Percentiles rank a stretch among this genome's conserved stretches.
These are phyloP conservation scores for Rehmannia glutinosa DNA, from an alignment of 257 asterid species.

Conservation along the genomic window DNA sequence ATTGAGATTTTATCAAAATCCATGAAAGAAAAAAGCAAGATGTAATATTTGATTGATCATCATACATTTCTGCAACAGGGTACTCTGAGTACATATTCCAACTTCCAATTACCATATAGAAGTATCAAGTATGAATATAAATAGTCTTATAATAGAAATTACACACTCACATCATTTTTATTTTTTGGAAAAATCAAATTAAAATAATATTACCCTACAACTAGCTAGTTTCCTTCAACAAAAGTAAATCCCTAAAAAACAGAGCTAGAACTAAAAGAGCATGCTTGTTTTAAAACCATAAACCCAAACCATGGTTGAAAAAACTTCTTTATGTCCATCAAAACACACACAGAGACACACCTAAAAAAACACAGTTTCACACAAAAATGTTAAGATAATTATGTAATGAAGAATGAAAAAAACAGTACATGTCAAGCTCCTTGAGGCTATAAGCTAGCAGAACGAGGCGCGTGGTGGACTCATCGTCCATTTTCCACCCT, in stretches of 20 bases:
- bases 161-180: too few species aligned
- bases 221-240: too few species aligned
- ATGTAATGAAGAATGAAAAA: not conserved
- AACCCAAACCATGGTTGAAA: too few species aligned
- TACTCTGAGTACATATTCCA: too few species aligned
- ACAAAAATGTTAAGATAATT: not conserved
- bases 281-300: too few species aligned
- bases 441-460: conserved; percentile 65
- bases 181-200: too few species aligned
- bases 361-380: too few species aligned
- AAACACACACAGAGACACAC: not conserved
- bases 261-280: too few species aligned
- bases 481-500: conserved; percentile 87
- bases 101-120: too few species aligned
- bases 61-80: not conserved
- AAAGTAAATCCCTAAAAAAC: too few species aligned
- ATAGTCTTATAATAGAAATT: not conserved
- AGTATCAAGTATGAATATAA: not conserved
- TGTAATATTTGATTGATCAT: not conserved
- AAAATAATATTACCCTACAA: too few species aligned
- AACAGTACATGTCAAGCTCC: conserved; percentile 76
- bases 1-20: not conserved
- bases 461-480: conserved; percentile 72
- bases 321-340: too few species aligned
- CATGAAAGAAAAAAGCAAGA: not conserved